Evolutionary conservation across 306 rosid genomes (phyloP).

Genomic region (Bauhinia variegata): DNA sequence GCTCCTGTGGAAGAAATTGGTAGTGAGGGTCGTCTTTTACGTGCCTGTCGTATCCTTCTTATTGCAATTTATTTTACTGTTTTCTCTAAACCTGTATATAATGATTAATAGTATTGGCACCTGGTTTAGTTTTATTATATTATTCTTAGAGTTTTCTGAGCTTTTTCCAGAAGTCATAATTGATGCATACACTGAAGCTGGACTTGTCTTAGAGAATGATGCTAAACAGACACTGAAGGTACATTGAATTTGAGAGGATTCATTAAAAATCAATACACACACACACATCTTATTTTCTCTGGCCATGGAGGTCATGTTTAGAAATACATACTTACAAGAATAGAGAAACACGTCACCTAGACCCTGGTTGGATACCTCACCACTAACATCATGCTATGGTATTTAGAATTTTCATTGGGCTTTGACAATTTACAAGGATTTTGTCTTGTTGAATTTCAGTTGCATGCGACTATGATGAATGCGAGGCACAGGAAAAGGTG

Average conservation of each 20-base stretch:
- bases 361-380: constrained; percentile 18
- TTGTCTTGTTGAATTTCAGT: constrained; percentile 49
- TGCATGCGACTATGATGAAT: constrained; percentile 90
- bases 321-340: no score
- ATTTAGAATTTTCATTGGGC: constrained; percentile 5
- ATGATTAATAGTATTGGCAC: constrained; percentile 2
- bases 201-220: constrained; percentile 85
- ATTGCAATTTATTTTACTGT: constrained; percentile 15
- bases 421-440: constrained; percentile 18
- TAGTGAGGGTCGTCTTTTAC: constrained; percentile 62
- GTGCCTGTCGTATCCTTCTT: constrained; percentile 85
- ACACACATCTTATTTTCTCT: no score
- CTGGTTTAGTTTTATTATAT: constrained; percentile 30
- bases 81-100: constrained; percentile 17
- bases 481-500: constrained; percentile 69
- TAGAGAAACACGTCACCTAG: neutral
- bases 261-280: no score
- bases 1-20: constrained; percentile 88
- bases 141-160: constrained; percentile 46
- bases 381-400: constrained; percentile 30
- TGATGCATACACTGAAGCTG: constrained; percentile 80
- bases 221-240: constrained; percentile 73
- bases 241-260: constrained; percentile 28
- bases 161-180: constrained; percentile 65
- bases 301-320: no score